These are phyloP conservation scores for Coemansia sp. DNA, from an alignment of 192 early-diverging fungal genomes.

Conservation along the genomic window DNA sequence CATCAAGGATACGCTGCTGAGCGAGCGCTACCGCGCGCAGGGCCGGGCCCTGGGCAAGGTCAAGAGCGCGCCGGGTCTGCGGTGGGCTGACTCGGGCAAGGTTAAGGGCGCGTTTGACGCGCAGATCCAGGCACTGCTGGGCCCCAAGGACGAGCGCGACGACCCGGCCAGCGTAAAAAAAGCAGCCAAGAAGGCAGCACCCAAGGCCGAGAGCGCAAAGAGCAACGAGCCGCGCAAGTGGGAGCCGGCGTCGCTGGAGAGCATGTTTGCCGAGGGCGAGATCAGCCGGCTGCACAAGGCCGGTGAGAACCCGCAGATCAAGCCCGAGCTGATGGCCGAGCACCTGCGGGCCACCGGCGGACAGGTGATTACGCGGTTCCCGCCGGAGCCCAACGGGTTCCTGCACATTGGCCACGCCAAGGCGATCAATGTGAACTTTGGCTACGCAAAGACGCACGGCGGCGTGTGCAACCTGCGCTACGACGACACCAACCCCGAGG, in stretches of 20 bases:
- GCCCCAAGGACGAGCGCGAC: slow-evolving; percentile 98
- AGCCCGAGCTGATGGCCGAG: slow-evolving; percentile 79
- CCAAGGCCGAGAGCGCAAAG: slow-evolving; percentile 15
- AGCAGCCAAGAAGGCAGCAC: slow-evolving; percentile 14
- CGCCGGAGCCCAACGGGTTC: slow-evolving; percentile 99
- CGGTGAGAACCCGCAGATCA: slow-evolving; percentile 96
- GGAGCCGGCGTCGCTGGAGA: slow-evolving; percentile 46
- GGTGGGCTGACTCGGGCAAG: slow-evolving; percentile 84
- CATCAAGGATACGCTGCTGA: slow-evolving; percentile 66
- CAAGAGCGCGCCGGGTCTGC: slow-evolving; percentile 64
- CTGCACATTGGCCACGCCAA: slow-evolving; percentile 99
- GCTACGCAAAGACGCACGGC: slow-evolving; percentile 85
- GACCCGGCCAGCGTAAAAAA: slow-evolving; percentile 52
- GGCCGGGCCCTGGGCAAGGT: slow-evolving; percentile 71
- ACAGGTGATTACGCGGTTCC: slow-evolving; percentile 95
- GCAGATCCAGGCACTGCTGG: slow-evolving; percentile 77
- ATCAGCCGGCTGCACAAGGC: slow-evolving; percentile 88
- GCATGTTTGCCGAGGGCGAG: slow-evolving; percentile 90
- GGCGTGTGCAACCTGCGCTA: slow-evolving; percentile 91
- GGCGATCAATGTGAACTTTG: slow-evolving; percentile 99
- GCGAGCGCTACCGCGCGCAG: slow-evolving; percentile 81
- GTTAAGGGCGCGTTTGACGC: slow-evolving; percentile 88
- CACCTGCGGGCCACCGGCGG: slow-evolving; percentile 89
- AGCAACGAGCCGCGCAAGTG: slow-evolving; percentile 22
- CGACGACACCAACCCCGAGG: slow-evolving; percentile 85